Conservation (phyloP, 352 stramenopile genomes). For the Phytophthora capsici region DNA sequence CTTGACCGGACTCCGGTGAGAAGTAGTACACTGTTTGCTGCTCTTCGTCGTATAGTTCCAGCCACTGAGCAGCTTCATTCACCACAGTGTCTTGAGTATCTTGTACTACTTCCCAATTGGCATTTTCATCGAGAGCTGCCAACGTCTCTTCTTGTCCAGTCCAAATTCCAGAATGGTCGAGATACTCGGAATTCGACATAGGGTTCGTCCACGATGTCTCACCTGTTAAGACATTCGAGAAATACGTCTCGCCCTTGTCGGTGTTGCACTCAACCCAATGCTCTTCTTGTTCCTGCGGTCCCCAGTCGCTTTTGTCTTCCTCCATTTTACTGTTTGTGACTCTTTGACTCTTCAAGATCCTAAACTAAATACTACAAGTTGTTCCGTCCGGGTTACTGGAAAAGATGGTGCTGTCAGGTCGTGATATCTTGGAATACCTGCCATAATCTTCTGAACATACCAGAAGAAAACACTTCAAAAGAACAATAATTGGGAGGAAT, state of each 20-base stretch:
- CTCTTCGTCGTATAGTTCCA: slow-evolving; percentile 60
- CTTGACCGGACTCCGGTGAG: slow-evolving; percentile 43
- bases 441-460: no score
- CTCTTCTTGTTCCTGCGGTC: no score
- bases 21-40: slow-evolving; percentile 64
- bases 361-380: no score
- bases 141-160: not conserved
- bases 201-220: slow-evolving; percentile 57
- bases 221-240: slow-evolving; percentile 43
- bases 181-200: slow-evolving; percentile 10
- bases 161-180: slow-evolving; percentile 1
- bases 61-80: slow-evolving; percentile 36
- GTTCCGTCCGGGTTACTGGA: slow-evolving; percentile 30
- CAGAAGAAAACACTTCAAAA: no score
- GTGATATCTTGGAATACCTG: slow-evolving; percentile 19
- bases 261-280: slow-evolving; percentile 50
- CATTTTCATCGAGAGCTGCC: not conserved
- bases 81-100: not conserved
- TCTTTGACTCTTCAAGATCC: no score
- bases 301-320: no score
- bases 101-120: slow-evolving; percentile 30
- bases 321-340: no score
- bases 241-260: slow-evolving; percentile 54
- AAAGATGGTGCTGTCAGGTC: slow-evolving; percentile 41
- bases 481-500: no score